Evolutionary conservation across 257 asterid species (phyloP).

Genomic region (Scutellaria baicalensis): DNA sequence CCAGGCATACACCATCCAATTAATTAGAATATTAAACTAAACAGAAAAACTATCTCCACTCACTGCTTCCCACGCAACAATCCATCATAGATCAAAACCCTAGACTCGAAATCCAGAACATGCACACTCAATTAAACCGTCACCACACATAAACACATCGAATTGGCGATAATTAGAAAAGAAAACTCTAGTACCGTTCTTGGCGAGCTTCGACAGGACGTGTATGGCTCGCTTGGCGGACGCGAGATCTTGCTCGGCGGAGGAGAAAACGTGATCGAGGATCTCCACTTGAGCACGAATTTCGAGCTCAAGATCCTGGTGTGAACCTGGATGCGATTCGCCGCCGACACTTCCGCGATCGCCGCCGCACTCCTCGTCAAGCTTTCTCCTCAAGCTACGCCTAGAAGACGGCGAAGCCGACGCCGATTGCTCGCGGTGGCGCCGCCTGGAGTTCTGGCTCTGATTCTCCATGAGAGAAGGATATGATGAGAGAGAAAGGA

Average conservation of each 20-base stretch:
- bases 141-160: not conserved
- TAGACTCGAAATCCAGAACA: slow-evolving; percentile 18
- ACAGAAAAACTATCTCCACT: not conserved
- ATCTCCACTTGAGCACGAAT: slow-evolving; percentile 60
- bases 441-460: slow-evolving; percentile 55
- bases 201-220: slow-evolving; percentile 63
- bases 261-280: slow-evolving; percentile 41
- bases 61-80: not conserved
- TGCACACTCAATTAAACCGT: slow-evolving; percentile 13
- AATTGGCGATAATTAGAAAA: not conserved
- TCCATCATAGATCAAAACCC: slow-evolving; percentile 29
- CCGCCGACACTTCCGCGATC: slow-evolving; percentile 50
- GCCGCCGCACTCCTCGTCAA: slow-evolving; percentile 47
- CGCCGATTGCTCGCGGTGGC: slow-evolving; percentile 59
- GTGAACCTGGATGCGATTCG: slow-evolving; percentile 43
- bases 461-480: slow-evolving; percentile 64
- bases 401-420: slow-evolving; percentile 35
- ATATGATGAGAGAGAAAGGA: slow-evolving; percentile 28
- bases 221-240: slow-evolving; percentile 58
- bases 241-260: slow-evolving; percentile 50
- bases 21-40: not conserved
- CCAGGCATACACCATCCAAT: not conserved
- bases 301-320: slow-evolving; percentile 60
- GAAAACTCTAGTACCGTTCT: slow-evolving; percentile 41
- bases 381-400: slow-evolving; percentile 84